Base-by-base conservation (phyloP, 768 basidiomycete species). In the Cyclocybe aegerita region DNA sequence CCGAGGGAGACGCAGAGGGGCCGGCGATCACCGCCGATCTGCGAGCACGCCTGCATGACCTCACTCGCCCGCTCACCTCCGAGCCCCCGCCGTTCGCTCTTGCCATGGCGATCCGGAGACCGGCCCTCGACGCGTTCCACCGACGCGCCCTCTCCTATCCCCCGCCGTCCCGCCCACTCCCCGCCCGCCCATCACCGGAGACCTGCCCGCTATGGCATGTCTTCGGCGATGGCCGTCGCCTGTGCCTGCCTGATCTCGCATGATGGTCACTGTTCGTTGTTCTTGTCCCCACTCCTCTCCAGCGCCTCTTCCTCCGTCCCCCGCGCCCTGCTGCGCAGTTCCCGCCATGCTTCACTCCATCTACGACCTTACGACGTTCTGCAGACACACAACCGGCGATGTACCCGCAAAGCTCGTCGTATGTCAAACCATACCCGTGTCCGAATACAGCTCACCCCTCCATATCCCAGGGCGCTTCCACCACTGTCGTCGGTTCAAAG, bases 331-430 rank as follows among this genome's bases (percentile, higher is more conserved):
- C 45, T 16, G 43, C 40, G 29, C 49, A 57, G 52, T 55, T 43
- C 58, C 51, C 56, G 50, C 50, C 49, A 77, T 76, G 74, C 73
- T 80, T 44, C 89, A 92, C 65, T 90, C 91, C 43, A 90, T 94
- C 58, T 90, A 90, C 61, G 92, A 94, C 71, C 76, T 95, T 60
- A 93, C 91, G 8, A 93, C 92, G 1, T 90, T 83, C 63, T 88
- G 87, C 64, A 80, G 88, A 54, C 85, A 85, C 65, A 90, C 93
- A 0, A 80, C 79, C 0, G 93, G 93, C 40, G 86, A 92, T 78
- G 85, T 93, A 15, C 93, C 93, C 9, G 84, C 90, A 39, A 91
- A 88, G 63, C 85, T 94, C 39, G 89, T 95, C 51, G 91, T 91
- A 74, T 51, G 89, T 77, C 39, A 7, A 34, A 38, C 31, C 15